Percentiles rank a stretch among this genome's conserved stretches.
phyloP scores from a whole-genome alignment of 495 filamentous ascomycete species.

The Sordaria brevicollis region DNA sequence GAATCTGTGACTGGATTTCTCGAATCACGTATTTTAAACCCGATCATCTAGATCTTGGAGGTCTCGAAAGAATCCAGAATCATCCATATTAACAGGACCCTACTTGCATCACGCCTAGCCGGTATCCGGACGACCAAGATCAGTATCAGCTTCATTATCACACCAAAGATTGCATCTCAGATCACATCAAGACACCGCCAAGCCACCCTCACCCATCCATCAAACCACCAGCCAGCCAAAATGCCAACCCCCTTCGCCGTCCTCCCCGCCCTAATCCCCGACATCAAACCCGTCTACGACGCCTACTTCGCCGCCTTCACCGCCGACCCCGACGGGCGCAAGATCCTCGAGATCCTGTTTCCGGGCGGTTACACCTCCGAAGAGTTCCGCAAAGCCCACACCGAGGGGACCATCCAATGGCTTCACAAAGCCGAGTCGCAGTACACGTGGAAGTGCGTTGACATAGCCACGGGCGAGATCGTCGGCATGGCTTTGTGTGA shows the following conservation, averaged over 20 bases:
- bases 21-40: too few species aligned
- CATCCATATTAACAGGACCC: not conserved
- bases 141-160: not conserved
- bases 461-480: slow-evolving; percentile 20
- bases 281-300: slow-evolving; percentile 29
- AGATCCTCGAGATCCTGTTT: slow-evolving; percentile 26
- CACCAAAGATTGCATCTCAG: not conserved
- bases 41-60: not conserved
- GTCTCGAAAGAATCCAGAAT: not conserved
- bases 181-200: not conserved
- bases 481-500: slow-evolving; percentile 28
- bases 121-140: not conserved
- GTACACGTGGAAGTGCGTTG: slow-evolving; percentile 31
- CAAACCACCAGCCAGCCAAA: not conserved
- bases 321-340: slow-evolving; percentile 8
- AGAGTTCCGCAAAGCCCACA: slow-evolving; percentile 24
- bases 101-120: not conserved
- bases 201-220: not conserved
- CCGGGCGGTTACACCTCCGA: slow-evolving; percentile 18
- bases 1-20: too few species aligned
- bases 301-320: slow-evolving; percentile 32
- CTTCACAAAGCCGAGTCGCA: slow-evolving; percentile 21
- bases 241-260: slow-evolving; percentile 23
- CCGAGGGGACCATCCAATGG: slow-evolving; percentile 20
- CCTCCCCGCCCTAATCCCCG: slow-evolving; percentile 31